Conservation (phyloP, 257 asterid species). For the Capsicum pubescens region DNA sequence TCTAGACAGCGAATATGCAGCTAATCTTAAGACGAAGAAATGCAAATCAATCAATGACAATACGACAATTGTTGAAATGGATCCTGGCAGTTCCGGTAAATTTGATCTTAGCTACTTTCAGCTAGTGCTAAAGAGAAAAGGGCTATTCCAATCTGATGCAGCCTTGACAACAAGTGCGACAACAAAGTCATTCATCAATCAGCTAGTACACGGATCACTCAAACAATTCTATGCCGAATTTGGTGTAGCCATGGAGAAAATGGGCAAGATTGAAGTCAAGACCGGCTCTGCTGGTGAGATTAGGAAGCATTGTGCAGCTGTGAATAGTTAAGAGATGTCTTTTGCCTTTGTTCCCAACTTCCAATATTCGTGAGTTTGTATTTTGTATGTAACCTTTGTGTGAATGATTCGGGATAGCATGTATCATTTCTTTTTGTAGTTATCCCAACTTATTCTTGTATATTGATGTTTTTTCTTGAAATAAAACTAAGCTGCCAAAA, state of each 20-base stretch:
- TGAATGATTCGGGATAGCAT: not conserved
- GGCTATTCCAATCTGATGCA: slow-evolving; percentile 60
- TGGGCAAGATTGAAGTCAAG: not conserved
- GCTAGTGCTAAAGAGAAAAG: slow-evolving; percentile 38
- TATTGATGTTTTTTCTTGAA: not conserved
- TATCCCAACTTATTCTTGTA: not conserved
- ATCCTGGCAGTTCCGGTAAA: slow-evolving; percentile 43
- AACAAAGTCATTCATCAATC: slow-evolving; percentile 7
- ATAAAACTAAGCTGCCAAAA: not conserved
- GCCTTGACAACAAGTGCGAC: slow-evolving; percentile 32
- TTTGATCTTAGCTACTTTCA: slow-evolving; percentile 48
- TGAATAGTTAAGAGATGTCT: not conserved
- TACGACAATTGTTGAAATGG: slow-evolving; percentile 50
- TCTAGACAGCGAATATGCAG: slow-evolving; percentile 45
- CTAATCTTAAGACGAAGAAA: not conserved
- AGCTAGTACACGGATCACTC: slow-evolving; percentile 15
- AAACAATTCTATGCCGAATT: not conserved
- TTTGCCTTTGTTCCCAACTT: not conserved
- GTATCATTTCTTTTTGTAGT: not conserved
- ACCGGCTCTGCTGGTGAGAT: not conserved
- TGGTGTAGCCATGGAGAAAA: not conserved
- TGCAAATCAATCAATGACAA: slow-evolving; percentile 20
- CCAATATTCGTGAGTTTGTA: not conserved
- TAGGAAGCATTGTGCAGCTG: not conserved
- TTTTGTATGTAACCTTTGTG: not conserved